Evolutionary conservation across 2,329 filamentous ascomycete genomes (phyloP), one percentile per base, ranked within the genome.

Genomic region (Venturia effusa): DNA sequence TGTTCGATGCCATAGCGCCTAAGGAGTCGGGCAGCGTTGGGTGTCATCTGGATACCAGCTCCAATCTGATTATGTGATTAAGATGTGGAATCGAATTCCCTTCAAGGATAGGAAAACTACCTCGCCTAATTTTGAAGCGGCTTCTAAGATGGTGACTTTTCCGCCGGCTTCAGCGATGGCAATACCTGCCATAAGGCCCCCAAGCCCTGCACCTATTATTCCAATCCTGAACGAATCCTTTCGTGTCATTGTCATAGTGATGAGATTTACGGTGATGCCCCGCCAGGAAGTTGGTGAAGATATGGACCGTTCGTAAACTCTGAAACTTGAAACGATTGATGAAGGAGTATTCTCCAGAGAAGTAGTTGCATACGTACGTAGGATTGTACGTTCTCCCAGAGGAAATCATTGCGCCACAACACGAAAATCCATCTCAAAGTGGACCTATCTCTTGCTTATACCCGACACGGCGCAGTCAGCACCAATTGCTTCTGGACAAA

Each of bases 151-250:
- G 0, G 73, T 76, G 7, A 82, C 79, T 24, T 71, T 70, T 68
- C 82, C 79, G 30, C 80, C 78, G 24, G 75, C 75, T 10, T 80
- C 72, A 1, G 76, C 71, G 43, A 78, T 74, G 3, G 76, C 71
- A 64, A 82, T 80, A 22, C 77, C 78, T 24, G 79, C 77, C 11
- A 75, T 80, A 7, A 84, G 74, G 4, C 82, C 82, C 30, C 80
- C 80, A 24, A 84, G 74, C 5, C 82, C 83, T 10, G 81, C 82
- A 19, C 83, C 83, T n/a, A 83, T 77, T 32, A 84, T 73, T 24
- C 83, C 74, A 37, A 83, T 71, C 74, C 79, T 48, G 37, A 24
- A 8, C 59, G 45, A 8, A 2, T 22, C 24, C 24, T 27, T 24
- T 24, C 1, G 19, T 27, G n/a, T 24, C 19, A 6, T 19, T 51